Evolutionary conservation across 2,329 filamentous ascomycete species (phyloP), one percentile per base, ranked within the genome.

Genomic region (Fusarium concolor): DNA sequence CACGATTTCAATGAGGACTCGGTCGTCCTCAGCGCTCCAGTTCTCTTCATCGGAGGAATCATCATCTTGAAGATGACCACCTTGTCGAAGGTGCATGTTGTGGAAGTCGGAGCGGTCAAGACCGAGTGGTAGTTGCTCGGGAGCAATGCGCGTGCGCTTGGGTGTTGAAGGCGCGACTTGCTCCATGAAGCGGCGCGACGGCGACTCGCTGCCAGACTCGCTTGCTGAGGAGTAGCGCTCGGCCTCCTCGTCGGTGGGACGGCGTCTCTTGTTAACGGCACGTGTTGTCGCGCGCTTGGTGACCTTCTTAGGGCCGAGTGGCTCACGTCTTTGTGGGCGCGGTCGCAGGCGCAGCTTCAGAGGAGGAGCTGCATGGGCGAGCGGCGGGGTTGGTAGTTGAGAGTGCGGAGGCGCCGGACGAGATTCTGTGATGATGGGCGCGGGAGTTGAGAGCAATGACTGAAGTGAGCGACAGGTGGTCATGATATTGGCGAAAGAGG

Each of bases 1-100:
- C 38, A 91, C 87, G 18, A 91, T 82, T 77, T 90, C 88, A n/a
- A 91, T 86, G 3, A 91, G 81, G 58, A 89, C 81, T 58, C 87
- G 82, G 75, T 91, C 89, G 64, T 91, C 88, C 66, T 90, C 88
- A 3, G 82, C 81, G 61, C 83, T 88, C 89, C 89, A 91, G 38
- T 79, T 78, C 58, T 82, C 79, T 61, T 85, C 83, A 3, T 76
- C 78, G 51, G 83, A 83, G 28, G 83, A 83, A 29, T 78, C 71
- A 17, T 83, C 76, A 37, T 82, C 80, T 78, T 78, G 53, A 79
- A 31, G 63, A 56, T 79, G 68, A 47, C 76, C 70, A 37, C 60
- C 72, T 52, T 72, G 71, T 55, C 69, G 72, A n/a, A 72, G 75
- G 44, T 62, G 75, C 57, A 75, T 74, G 43, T 77, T 76, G 77